These are phyloP conservation scores for Echria macrotheca DNA, from an alignment of 495 filamentous ascomycete genomes.

Conservation along the genomic window DNA sequence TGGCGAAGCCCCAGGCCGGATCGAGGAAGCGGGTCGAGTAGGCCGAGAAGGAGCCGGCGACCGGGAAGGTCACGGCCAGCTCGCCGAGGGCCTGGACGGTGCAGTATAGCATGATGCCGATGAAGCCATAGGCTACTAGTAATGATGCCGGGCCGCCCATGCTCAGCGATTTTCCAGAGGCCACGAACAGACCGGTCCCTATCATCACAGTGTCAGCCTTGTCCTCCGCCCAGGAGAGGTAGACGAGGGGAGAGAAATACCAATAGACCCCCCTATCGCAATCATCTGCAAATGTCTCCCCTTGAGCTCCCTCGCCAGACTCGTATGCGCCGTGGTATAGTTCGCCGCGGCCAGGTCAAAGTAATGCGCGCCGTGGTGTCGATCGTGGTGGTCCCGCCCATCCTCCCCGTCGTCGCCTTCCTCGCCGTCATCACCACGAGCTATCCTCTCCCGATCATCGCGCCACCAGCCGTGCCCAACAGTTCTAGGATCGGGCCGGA, in stretches of 20 bases:
- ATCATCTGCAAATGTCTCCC: slow-evolving; percentile 93
- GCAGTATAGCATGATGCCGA: slow-evolving; percentile 86
- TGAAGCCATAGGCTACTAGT: slow-evolving; percentile 73
- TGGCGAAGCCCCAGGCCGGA: slow-evolving; percentile 94
- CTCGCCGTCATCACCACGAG: not conserved
- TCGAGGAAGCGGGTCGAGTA: slow-evolving; percentile 92
- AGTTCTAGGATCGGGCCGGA: slow-evolving; percentile 74
- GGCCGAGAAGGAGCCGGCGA: slow-evolving; percentile 87
- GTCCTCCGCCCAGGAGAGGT: no score
- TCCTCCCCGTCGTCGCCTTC: not conserved
- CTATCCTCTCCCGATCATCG: slow-evolving; percentile 13
- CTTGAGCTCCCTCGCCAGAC: slow-evolving; percentile 71
- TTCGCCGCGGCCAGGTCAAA: slow-evolving; percentile 75
- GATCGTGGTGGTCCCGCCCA: not conserved
- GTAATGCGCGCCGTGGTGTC: slow-evolving; percentile 40
- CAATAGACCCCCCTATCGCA: slow-evolving; percentile 92
- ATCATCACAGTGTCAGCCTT: no score
- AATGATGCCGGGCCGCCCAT: slow-evolving; percentile 81
- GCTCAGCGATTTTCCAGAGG: slow-evolving; percentile 71
- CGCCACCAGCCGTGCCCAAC: slow-evolving; percentile 52
- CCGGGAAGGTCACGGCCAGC: slow-evolving; percentile 84
- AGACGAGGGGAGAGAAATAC: slow-evolving; percentile 46
- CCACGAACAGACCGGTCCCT: slow-evolving; percentile 91
- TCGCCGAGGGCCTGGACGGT: slow-evolving; percentile 90
- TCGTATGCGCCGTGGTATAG: slow-evolving; percentile 67